Evolutionary conservation across 768 basidiomycete genomes (phyloP).

Genomic region (Pisolithus marmoratus): DNA sequence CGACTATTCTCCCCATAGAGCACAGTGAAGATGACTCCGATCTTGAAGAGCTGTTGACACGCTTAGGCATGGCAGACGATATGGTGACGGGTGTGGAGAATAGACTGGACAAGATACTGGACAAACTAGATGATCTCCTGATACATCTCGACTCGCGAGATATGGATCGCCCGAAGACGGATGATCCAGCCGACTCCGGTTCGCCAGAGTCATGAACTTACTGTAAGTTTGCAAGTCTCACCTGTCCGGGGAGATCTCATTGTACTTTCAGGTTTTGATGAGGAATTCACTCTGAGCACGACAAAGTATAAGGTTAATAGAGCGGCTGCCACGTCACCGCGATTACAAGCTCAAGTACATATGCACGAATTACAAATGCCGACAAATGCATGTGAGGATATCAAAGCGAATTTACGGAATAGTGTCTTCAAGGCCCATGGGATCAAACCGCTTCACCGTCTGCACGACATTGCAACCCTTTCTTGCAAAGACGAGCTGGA

Average conservation of each 20-base stretch:
- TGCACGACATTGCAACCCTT: constrained; percentile 76
- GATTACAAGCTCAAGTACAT: constrained; percentile 7
- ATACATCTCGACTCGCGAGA: constrained; percentile 33
- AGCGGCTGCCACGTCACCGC: neutral
- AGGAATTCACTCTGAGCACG: neutral
- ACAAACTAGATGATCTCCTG: constrained; percentile 51
- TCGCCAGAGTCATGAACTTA: constrained; percentile 4
- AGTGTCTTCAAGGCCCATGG: constrained; percentile 19
- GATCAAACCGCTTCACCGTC: constrained; percentile 66
- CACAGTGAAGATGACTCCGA: constrained; percentile 32
- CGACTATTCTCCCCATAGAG: constrained; percentile 22
- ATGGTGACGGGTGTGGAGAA: constrained; percentile 58
- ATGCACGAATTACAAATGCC: constrained; percentile 9
- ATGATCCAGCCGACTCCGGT: neutral
- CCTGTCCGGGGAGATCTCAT: neutral
- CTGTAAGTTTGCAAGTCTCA: constrained; percentile 7
- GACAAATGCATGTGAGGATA: constrained; percentile 15
- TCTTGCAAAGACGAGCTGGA: constrained; percentile 76
- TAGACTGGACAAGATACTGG: constrained; percentile 56
- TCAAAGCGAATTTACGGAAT: constrained; percentile 25
- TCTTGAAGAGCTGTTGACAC: constrained; percentile 47
- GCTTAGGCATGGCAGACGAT: constrained; percentile 51
- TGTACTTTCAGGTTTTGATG: neutral
- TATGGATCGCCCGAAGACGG: neutral
- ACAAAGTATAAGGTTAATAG: neutral